Evolutionary conservation across 352 stramenopile genomes (phyloP).

Genomic region (Phytophthora syringae): DNA sequence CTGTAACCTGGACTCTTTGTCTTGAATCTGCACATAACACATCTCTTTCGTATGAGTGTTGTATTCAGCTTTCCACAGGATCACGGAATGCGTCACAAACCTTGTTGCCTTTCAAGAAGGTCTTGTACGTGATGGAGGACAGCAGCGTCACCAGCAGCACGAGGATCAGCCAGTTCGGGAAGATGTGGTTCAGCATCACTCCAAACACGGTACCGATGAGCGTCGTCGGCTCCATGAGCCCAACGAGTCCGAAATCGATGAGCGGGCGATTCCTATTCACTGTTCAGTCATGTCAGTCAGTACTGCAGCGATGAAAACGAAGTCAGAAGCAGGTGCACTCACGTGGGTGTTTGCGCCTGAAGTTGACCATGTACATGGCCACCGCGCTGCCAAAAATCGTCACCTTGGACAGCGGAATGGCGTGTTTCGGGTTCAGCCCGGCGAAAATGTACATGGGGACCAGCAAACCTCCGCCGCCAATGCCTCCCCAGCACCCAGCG

Average conservation of each 20-base stretch:
- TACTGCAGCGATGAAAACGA: too few species aligned
- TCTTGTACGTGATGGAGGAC: conserved; percentile 72
- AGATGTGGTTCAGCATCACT: conserved; percentile 80
- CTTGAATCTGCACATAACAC: conserved; percentile 45
- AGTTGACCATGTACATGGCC: conserved; percentile 95
- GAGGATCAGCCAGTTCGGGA: conserved; percentile 84
- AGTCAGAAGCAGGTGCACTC: conserved; percentile 27
- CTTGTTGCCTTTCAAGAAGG: conserved; percentile 66
- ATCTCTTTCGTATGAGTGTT: too few species aligned
- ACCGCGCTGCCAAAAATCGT: conserved; percentile 96
- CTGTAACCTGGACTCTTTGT: conserved; percentile 55
- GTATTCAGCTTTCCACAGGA: too few species aligned
- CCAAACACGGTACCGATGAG: conserved; percentile 75
- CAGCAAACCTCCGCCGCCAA: conserved; percentile 95
- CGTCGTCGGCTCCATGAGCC: conserved; percentile 96
- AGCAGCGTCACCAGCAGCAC: conserved; percentile 70
- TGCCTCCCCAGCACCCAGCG: conserved; percentile 90
- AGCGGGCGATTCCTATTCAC: conserved; percentile 89
- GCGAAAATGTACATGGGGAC: conserved; percentile 97
- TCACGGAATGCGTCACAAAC: conserved; percentile 26
- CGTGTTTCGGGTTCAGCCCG: conserved; percentile 90
- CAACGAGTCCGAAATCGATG: conserved; percentile 97
- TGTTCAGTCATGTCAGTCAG: conserved; percentile 18
- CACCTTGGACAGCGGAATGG: conserved; percentile 97
- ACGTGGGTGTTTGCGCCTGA: conserved; percentile 91